Conservation (phyloP, 2,329 filamentous ascomycete genomes). For the Boeremia lycopersici region DNA sequence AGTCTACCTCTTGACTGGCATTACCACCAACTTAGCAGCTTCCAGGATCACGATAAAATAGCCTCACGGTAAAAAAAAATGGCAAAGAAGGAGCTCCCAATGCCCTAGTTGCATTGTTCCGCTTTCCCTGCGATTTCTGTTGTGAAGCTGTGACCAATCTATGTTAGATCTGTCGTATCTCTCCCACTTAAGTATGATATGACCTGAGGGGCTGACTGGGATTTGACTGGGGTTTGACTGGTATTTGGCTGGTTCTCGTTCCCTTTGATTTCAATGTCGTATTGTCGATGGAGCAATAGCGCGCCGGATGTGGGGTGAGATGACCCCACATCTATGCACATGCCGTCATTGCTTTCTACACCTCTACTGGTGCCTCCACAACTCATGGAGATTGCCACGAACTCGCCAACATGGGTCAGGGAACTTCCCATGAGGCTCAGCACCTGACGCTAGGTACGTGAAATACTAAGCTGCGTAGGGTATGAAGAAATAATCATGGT, state of each 20-base stretch:
- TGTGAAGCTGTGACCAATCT: not conserved
- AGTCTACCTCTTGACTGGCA: constrained; percentile 11
- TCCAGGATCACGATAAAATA: not conserved
- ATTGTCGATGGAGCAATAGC: not conserved
- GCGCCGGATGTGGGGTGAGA: not conserved
- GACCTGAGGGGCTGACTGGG: too few relatives aligned
- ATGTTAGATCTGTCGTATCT: not conserved
- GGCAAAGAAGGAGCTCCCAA: too few relatives aligned
- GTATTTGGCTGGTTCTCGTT: not conserved
- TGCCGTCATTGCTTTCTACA: constrained; percentile 9
- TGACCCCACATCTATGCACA: constrained; percentile 17
- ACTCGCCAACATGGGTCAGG: constrained; percentile 39
- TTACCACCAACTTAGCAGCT: constrained; percentile 13
- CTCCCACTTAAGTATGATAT: not conserved
- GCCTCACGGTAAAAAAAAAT: too few relatives aligned
- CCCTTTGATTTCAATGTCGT: not conserved
- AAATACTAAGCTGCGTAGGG: not conserved
- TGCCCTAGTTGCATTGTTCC: not conserved
- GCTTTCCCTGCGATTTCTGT: not conserved
- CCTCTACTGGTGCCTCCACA: not conserved
- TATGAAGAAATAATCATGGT: not conserved
- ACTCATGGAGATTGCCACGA: not conserved
- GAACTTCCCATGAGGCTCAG: constrained; percentile 35
- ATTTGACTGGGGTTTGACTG: not conserved
- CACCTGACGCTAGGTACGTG: constrained; percentile 37